These are phyloP conservation scores for Blumeria graminis DNA, from an alignment of 2,329 filamentous ascomycete genomes.

Conservation along the genomic window DNA sequence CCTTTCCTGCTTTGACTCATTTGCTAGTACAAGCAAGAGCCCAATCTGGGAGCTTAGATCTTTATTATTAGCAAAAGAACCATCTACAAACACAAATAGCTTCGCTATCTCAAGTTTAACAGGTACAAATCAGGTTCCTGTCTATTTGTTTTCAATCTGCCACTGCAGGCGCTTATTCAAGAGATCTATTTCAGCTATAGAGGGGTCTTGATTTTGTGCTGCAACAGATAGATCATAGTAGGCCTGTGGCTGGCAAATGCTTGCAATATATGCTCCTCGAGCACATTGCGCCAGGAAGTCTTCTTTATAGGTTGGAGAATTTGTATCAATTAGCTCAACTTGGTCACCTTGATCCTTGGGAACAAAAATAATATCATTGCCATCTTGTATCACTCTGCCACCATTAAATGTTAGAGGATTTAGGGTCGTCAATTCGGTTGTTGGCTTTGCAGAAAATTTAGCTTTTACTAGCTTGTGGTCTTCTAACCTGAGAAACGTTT, in stretches of 20 bases:
- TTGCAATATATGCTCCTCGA: neutral
- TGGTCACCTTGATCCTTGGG: neutral
- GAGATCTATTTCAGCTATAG: neutral
- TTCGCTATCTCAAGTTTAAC: neutral
- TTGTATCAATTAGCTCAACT: neutral
- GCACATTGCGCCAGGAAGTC: neutral
- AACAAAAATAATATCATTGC: neutral
- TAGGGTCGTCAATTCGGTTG: neutral
- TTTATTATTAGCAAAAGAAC: neutral
- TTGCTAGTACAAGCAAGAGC: neutral
- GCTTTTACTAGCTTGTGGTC: neutral
- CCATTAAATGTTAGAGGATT: neutral
- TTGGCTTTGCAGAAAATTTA: neutral
- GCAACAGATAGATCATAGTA: neutral
- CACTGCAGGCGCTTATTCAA: neutral
- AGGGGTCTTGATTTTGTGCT: neutral
- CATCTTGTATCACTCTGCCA: neutral
- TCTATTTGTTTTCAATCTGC: neutral
- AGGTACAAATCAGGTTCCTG: neutral
- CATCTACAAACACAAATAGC: neutral
- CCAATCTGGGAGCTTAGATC: neutral
- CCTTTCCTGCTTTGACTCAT: neutral
- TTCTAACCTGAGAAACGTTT: neutral
- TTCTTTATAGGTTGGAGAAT: neutral
- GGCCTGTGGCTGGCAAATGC: neutral